These are phyloP conservation scores for Tolypocladium nubicola DNA, from an alignment of 2,329 filamentous ascomycete species.

Conservation along the genomic window DNA sequence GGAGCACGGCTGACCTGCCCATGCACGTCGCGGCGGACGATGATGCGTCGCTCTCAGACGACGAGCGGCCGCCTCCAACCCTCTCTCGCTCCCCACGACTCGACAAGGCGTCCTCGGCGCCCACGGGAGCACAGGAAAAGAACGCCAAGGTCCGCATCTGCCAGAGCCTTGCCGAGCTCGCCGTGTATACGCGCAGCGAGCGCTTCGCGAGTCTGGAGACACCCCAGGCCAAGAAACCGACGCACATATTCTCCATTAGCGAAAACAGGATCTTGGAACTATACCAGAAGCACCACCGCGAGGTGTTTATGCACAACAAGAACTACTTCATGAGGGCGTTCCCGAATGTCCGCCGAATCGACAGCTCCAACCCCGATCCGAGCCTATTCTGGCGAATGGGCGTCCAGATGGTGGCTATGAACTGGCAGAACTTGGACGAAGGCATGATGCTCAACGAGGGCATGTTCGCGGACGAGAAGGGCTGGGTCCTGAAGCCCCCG, in stretches of 20 bases:
- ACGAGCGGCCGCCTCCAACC: slow-evolving; percentile 20
- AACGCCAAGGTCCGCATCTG: slow-evolving; percentile 51
- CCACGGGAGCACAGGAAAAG: slow-evolving; percentile 9
- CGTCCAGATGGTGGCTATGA: slow-evolving; percentile 95
- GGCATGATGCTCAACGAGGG: slow-evolving; percentile 95
- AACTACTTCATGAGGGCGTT: slow-evolving; percentile 86
- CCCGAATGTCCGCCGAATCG: slow-evolving; percentile 65
- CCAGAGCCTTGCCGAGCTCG: slow-evolving; percentile 60
- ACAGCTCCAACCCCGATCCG: slow-evolving; percentile 91
- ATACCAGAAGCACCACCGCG: slow-evolving; percentile 52
- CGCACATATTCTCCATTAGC: slow-evolving; percentile 78
- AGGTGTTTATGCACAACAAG: slow-evolving; percentile 81
- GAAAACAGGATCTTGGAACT: slow-evolving; percentile 62
- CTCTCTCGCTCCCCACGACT: background rate
- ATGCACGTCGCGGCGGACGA: slow-evolving; percentile 18
- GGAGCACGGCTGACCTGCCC: slow-evolving; percentile 12
- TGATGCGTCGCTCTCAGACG: slow-evolving; percentile 31
- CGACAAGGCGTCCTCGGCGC: slow-evolving; percentile 1
- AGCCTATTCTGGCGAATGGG: slow-evolving; percentile 85
- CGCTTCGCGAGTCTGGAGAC: slow-evolving; percentile 66
- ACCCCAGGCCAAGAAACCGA: slow-evolving; percentile 45
- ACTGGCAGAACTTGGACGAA: slow-evolving; percentile 92
- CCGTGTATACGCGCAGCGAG: slow-evolving; percentile 79
- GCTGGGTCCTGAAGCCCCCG: slow-evolving; percentile 77
- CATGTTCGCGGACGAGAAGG: slow-evolving; percentile 82